Percentiles rank a stretch among this genome's conserved stretches.
Evolutionary conservation across 2,329 filamentous ascomycete species (phyloP).

Genomic region (Sclerotiophoma versabilis): DNA sequence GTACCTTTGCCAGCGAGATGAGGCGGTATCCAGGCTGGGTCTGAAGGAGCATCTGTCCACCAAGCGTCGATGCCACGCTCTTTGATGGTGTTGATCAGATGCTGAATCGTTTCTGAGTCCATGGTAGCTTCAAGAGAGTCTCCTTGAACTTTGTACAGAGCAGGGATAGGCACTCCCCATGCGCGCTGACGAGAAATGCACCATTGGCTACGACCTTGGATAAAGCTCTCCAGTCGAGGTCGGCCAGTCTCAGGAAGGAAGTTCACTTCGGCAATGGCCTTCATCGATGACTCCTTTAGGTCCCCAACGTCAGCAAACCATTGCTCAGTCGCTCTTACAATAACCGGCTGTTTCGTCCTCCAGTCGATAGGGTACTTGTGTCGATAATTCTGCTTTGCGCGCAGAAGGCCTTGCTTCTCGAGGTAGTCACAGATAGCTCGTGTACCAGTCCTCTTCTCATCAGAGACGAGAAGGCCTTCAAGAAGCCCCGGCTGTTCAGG

Average conservation of each 20-base stretch:
- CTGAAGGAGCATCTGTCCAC: slow-evolving; percentile 84
- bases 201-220: slow-evolving; percentile 91
- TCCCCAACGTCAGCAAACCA: slow-evolving; percentile 94
- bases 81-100: slow-evolving; percentile 81
- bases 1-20: slow-evolving; percentile 62
- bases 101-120: slow-evolving; percentile 77
- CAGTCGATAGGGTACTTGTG: slow-evolving; percentile 99
- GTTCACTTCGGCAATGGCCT: slow-evolving; percentile 71
- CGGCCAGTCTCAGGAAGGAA: slow-evolving; percentile 82
- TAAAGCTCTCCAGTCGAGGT: slow-evolving; percentile 80
- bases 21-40: slow-evolving; percentile 77
- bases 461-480: slow-evolving; percentile 74
- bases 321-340: slow-evolving; percentile 90
- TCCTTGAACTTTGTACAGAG: slow-evolving; percentile 73
- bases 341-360: slow-evolving; percentile 91
- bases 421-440: slow-evolving; percentile 74
- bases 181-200: slow-evolving; percentile 95
- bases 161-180: slow-evolving; percentile 97
- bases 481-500: slow-evolving; percentile 72
- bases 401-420: slow-evolving; percentile 58
- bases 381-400: slow-evolving; percentile 73
- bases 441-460: slow-evolving; percentile 63
- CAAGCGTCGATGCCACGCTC: slow-evolving; percentile 86
- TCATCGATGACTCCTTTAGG: slow-evolving; percentile 78
- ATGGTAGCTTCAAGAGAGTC: slow-evolving; percentile 74